These are phyloP conservation scores for Plantago rigida DNA, from an alignment of 305 asterid species.

Conservation along the genomic window DNA sequence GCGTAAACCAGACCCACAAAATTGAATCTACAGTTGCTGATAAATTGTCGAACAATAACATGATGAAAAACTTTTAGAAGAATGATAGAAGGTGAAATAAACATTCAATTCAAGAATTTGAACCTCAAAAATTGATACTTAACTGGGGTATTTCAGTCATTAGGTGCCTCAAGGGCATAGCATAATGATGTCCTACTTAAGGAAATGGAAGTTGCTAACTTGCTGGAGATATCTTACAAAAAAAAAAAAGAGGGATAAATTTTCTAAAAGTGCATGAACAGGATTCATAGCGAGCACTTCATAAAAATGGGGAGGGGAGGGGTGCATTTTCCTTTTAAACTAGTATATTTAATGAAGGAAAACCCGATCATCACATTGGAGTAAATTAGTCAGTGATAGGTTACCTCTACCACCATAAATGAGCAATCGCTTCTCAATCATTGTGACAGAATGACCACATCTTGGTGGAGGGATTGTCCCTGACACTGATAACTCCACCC, in stretches of 20 bases:
- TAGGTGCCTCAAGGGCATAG: not conserved
- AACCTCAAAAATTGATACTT: not conserved
- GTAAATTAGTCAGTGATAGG: constrained; percentile 14
- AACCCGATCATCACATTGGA: not conserved
- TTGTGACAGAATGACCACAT: constrained; percentile 93
- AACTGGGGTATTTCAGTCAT: not conserved
- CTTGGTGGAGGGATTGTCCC: constrained; percentile 87
- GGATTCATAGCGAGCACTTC: no score
- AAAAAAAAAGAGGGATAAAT: not conserved
- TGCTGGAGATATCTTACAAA: not conserved
- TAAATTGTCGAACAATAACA: not conserved
- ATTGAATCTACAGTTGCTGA: constrained; percentile 5
- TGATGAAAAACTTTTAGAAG: not conserved
- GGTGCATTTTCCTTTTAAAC: not conserved
- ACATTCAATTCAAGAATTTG: not conserved
- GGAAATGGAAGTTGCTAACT: not conserved
- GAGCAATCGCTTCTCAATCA: constrained; percentile 92
- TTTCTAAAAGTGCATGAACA: not conserved
- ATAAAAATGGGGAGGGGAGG: not conserved
- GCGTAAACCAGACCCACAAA: constrained; percentile 1
- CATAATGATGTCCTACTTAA: not conserved
- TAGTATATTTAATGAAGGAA: not conserved
- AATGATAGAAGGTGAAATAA: not conserved
- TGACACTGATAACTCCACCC: constrained; percentile 74
- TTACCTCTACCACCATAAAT: constrained; percentile 94